Conservation (phyloP, 768 basidiomycete species). For the Cyclocybe aegerita region DNA sequence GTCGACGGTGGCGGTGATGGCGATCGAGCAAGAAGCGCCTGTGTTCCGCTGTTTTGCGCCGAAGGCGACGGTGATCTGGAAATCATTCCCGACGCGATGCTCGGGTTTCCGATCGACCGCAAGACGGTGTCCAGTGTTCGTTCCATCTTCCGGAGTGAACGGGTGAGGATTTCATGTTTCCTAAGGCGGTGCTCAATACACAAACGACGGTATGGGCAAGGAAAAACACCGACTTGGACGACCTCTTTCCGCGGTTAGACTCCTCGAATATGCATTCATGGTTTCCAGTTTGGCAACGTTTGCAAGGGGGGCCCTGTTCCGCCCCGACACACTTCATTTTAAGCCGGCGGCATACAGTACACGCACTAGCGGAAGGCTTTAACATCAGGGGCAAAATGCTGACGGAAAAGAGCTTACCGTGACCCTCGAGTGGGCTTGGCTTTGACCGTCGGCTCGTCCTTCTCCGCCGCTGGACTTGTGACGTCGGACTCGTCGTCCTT, state of each 20-base stretch:
- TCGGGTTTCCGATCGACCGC: conserved; percentile 83
- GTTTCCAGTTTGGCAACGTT: conserved; percentile 73
- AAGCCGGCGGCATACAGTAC: conserved; percentile 86
- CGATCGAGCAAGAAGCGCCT: conserved; percentile 53
- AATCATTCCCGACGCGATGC: conserved; percentile 75
- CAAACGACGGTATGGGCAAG: conserved; percentile 1
- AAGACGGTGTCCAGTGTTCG: conserved; percentile 90
- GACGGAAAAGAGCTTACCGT: conserved; percentile 45
- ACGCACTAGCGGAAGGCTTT: conserved; percentile 55
- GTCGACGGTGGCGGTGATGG: conserved; percentile 43
- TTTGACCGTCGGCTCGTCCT: conserved; percentile 54
- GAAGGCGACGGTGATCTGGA: conserved; percentile 78
- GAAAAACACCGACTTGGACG: conserved; percentile 61
- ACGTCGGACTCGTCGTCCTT: conserved; percentile 56
- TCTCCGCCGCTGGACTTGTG: conserved; percentile 54
- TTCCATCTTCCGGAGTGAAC: conserved; percentile 89
- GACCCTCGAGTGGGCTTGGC: conserved; percentile 88
- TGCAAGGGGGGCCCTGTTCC: conserved; percentile 89
- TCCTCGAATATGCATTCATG: conserved; percentile 98
- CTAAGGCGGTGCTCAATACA: conserved; percentile 40
- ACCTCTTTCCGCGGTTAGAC: conserved; percentile 90
- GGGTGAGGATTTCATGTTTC: conserved; percentile 81
- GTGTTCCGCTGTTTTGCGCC: conserved; percentile 51
- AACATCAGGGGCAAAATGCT: not conserved
- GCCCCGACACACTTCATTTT: conserved; percentile 95